Evolutionary conservation across 768 basidiomycete genomes (phyloP).

Genomic region (Chalciporus chontae): DNA sequence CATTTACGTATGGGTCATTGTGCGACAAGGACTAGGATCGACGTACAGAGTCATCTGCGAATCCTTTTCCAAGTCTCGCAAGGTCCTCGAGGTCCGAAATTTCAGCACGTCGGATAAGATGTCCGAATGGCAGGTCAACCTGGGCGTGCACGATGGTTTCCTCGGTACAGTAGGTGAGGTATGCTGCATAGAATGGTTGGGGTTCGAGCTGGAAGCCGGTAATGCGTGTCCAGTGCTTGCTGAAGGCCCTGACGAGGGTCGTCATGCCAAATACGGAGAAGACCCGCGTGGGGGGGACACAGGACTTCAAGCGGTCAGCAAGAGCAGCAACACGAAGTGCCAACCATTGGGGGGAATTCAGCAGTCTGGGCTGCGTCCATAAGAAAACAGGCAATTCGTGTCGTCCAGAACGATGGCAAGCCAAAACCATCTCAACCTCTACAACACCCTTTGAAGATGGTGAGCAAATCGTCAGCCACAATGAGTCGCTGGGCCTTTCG

Average conservation of each 20-base stretch:
- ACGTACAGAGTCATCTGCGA: constrained; percentile 51
- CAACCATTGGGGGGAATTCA: constrained; percentile 28
- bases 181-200: constrained; percentile 50
- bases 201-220: constrained; percentile 37
- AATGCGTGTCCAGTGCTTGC: constrained; percentile 40
- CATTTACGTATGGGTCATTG: constrained; percentile 2
- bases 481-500: constrained; percentile 25
- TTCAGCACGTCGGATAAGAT: constrained; percentile 38
- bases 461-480: constrained; percentile 54
- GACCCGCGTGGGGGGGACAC: constrained; percentile 42
- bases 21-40: not conserved
- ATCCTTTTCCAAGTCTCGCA: constrained; percentile 46
- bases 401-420: constrained; percentile 42
- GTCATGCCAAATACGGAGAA: constrained; percentile 51
- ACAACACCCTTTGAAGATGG: constrained; percentile 26
- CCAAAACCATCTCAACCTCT: constrained; percentile 42
- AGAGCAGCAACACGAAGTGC: constrained; percentile 35
- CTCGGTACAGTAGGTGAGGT: constrained; percentile 41
- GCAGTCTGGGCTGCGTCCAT: constrained; percentile 35
- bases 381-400: constrained; percentile 54
- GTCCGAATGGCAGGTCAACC: constrained; percentile 28
- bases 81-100: constrained; percentile 37
- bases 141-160: constrained; percentile 33
- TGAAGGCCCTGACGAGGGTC: constrained; percentile 40
- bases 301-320: constrained; percentile 34